A percentile compares a stretch with the other conserved stretches of the same genome.
These are phyloP conservation scores for Fusarium pseudoanthophilum DNA, from an alignment of 2,329 filamentous ascomycete species.

Conservation along the genomic window DNA sequence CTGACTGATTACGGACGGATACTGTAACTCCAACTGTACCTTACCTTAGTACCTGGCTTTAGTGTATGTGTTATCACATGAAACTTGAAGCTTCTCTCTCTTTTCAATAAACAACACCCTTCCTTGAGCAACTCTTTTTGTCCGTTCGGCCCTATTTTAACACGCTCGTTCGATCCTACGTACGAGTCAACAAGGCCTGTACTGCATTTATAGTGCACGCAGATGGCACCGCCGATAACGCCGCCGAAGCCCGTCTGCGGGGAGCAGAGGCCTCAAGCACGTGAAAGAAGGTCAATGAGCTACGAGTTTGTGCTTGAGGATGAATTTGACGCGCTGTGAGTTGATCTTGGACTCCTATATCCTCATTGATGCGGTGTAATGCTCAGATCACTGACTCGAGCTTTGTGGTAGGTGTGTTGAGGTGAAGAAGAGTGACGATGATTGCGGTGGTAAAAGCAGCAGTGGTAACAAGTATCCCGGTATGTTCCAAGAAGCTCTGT, in stretches of 20 bases:
- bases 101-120: conserved; percentile 12
- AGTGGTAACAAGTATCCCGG: conserved; percentile 52
- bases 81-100: conserved; percentile 1
- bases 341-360: conserved; percentile 5
- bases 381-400: neutral
- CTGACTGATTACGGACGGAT: conserved; percentile 2
- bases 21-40: neutral
- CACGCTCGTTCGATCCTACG: neutral
- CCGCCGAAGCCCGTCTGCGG: conserved; percentile 33
- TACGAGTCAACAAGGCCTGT: neutral
- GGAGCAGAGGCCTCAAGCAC: conserved; percentile 32
- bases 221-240: conserved; percentile 33
- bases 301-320: conserved; percentile 58
- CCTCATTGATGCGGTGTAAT: too few species aligned
- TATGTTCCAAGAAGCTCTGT: conserved; percentile 31
- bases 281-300: conserved; percentile 33
- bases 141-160: neutral
- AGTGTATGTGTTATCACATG: conserved; percentile 27
- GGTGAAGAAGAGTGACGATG: conserved; percentile 46
- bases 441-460: conserved; percentile 28
- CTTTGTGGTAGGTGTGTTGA: conserved; percentile 50
- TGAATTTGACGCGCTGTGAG: conserved; percentile 67
- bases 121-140: neutral
- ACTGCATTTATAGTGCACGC: neutral
- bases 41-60: neutral